Conservation (phyloP, 192 early-diverging fungal species). For the Helicostylum pulchrum region DNA sequence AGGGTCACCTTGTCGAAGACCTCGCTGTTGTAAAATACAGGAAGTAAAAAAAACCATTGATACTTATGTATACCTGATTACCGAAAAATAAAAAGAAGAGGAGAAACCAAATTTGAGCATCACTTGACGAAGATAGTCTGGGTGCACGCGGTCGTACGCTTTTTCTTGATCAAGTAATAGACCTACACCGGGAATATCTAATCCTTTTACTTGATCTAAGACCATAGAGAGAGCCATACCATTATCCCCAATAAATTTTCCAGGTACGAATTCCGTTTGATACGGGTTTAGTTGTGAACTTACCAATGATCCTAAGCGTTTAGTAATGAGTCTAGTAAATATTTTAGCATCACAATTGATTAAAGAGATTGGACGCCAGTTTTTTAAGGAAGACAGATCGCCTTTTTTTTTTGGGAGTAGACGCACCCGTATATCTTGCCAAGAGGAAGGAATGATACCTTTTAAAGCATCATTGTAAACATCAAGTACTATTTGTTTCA, state of each 20-base stretch:
- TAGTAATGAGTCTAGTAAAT: conserved; percentile 6
- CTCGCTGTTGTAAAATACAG: too few relatives aligned
- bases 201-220: not conserved
- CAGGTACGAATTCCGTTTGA: conserved; percentile 26
- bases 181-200: not conserved
- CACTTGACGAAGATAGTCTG: not conserved
- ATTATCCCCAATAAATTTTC: conserved; percentile 18
- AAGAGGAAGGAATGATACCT: too few relatives aligned
- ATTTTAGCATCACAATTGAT: conserved; percentile 21
- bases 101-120: not conserved
- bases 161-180: conserved; percentile 28
- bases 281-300: conserved; percentile 8
- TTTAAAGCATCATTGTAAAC: not conserved
- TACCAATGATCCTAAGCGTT: not conserved
- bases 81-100: too few relatives aligned
- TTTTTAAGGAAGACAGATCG: conserved; percentile 7
- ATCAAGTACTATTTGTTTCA: not conserved
- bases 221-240: not conserved
- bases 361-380: conserved; percentile 14
- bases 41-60: too few relatives aligned
- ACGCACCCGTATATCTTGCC: too few relatives aligned
- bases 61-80: too few relatives aligned
- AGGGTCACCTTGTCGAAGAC: too few relatives aligned
- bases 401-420: not conserved
- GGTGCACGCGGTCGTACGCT: conserved; percentile 30